phyloP scores from a whole-genome alignment of 1,284 basidiomycete species.

The Fistulinella cinereoalba region DNA sequence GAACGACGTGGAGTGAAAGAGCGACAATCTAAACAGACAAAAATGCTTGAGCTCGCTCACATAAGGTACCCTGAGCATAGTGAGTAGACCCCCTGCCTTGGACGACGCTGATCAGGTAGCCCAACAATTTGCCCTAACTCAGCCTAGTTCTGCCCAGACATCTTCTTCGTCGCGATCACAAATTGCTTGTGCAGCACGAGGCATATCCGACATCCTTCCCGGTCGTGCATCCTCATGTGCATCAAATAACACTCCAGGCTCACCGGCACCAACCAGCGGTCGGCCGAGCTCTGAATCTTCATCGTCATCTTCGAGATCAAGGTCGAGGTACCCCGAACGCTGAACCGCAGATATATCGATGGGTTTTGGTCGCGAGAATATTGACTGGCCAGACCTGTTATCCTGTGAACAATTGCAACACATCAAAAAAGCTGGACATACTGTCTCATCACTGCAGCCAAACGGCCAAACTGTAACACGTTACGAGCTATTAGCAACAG shows the following conservation, averaged over 20 bases:
- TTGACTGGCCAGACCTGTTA: slow-evolving; percentile 85
- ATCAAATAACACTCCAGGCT: slow-evolving; percentile 59
- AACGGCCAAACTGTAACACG: slow-evolving; percentile 84
- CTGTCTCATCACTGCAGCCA: slow-evolving; percentile 90
- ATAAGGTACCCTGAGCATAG: too few species aligned
- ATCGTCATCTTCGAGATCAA: slow-evolving; percentile 70
- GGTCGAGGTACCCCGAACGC: slow-evolving; percentile 68
- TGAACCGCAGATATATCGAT: slow-evolving; percentile 82
- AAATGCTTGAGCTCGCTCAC: too few species aligned
- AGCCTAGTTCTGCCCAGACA: slow-evolving; percentile 71
- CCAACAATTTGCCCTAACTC: slow-evolving; percentile 15
- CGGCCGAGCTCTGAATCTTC: slow-evolving; percentile 47
- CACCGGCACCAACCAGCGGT: slow-evolving; percentile 54
- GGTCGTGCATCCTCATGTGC: slow-evolving; percentile 40
- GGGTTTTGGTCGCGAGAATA: slow-evolving; percentile 87
- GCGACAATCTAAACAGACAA: too few species aligned
- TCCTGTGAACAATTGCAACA: slow-evolving; percentile 11
- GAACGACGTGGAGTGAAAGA: too few species aligned
- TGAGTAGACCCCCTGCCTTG: too few species aligned
- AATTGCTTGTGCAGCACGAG: slow-evolving; percentile 50
- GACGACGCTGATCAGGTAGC: neutral
- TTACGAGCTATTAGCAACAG: slow-evolving; percentile 87
- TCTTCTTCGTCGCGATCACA: slow-evolving; percentile 62
- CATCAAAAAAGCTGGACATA: slow-evolving; percentile 40
- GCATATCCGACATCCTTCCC: slow-evolving; percentile 47